Conservation (phyloP, 2,329 filamentous ascomycete genomes). For the Xenosphaeropsis pyriputrescens region DNA sequence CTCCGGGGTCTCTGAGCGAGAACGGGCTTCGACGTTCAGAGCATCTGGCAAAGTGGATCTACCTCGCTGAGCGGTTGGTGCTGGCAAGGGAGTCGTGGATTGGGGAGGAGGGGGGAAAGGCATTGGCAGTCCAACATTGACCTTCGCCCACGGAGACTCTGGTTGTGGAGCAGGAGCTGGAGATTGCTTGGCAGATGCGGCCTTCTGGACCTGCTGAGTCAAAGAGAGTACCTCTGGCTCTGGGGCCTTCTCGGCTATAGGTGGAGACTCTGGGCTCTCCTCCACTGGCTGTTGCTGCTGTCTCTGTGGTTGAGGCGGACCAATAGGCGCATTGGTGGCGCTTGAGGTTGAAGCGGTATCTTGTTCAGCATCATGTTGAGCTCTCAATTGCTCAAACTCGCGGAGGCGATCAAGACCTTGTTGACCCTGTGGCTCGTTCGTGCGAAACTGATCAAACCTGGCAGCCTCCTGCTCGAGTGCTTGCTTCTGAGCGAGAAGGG, state of each 20-base stretch:
- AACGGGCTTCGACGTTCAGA: constrained; percentile 46
- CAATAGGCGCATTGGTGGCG: constrained; percentile 19
- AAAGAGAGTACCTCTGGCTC: constrained; percentile 47
- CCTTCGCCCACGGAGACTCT: constrained; percentile 41
- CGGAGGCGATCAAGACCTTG: constrained; percentile 50
- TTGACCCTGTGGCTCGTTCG: constrained; percentile 45
- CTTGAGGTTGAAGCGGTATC: constrained; percentile 9
- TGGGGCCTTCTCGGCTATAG: constrained; percentile 7
- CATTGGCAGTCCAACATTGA: constrained; percentile 57
- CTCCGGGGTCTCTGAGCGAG: constrained; percentile 66
- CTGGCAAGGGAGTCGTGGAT: constrained; percentile 70
- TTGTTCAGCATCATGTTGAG: constrained; percentile 49
- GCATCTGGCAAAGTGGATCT: constrained; percentile 72
- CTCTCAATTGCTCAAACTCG: constrained; percentile 68
- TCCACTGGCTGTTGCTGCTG: constrained; percentile 1
- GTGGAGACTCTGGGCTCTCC: neutral
- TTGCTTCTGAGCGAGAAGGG: constrained; percentile 13
- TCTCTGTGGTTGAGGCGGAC: constrained; percentile 10
- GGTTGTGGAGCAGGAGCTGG: constrained; percentile 26
- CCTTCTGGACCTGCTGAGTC: constrained; percentile 74
- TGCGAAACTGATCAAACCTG: constrained; percentile 44
- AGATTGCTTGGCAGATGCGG: constrained; percentile 44
- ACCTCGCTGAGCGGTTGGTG: constrained; percentile 75
- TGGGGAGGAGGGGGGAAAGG: constrained; percentile 53
- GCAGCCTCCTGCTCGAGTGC: constrained; percentile 33